phyloP scores from a whole-genome alignment of 176 grass and related monocot genomes.

The Saccharum spontaneum region DNA sequence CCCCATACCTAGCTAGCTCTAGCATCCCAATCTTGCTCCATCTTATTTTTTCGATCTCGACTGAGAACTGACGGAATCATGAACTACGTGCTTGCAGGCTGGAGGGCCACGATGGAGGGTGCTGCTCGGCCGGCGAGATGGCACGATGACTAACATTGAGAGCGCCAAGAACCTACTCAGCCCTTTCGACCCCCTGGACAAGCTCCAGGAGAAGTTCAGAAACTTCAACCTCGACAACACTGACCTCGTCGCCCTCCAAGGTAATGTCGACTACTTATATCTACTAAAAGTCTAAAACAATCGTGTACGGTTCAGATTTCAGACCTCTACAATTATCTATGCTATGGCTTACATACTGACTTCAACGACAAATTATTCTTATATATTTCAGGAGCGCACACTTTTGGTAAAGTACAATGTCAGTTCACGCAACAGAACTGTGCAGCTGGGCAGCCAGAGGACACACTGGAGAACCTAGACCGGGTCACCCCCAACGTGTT shows the following conservation, averaged over 20 bases:
- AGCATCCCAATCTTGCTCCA: too few species aligned
- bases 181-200: constrained; percentile 26
- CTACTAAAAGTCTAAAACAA: background rate
- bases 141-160: background rate
- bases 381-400: constrained; percentile 53
- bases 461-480: constrained; percentile 45
- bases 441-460: background rate
- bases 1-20: background rate
- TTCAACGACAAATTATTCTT: background rate
- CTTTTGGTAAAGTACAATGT: constrained; percentile 53
- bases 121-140: background rate
- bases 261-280: background rate
- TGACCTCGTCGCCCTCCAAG: constrained; percentile 54
- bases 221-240: constrained; percentile 35
- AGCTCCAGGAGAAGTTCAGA: constrained; percentile 45
- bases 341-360: background rate
- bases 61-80: background rate
- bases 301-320: background rate
- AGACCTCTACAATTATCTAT: background rate
- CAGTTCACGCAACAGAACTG: background rate
- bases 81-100: background rate
- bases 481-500: constrained; percentile 37
- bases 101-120: background rate
- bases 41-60: too few species aligned
- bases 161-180: constrained; percentile 35